A percentile compares a stretch with the other conserved stretches of the same genome.
Evolutionary conservation across 148 eudicot species (phyloP).

Genomic region (Rheum nobile): DNA sequence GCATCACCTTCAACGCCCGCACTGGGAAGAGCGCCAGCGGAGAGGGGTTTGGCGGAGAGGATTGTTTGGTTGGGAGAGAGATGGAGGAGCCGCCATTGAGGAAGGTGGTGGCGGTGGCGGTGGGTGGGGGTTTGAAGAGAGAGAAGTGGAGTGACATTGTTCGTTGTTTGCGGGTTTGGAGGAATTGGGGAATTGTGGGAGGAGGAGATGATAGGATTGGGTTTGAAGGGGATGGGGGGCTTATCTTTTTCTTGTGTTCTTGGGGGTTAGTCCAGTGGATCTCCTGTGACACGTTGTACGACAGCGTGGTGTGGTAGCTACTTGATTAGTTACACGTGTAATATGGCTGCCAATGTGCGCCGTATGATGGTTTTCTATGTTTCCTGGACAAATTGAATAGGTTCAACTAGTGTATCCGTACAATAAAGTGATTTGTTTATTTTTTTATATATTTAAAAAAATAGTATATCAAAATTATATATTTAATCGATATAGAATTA

Average conservation of each 20-base stretch:
- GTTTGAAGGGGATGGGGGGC: not conserved
- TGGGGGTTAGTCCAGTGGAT: not conserved
- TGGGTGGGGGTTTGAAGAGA: conserved; percentile 26
- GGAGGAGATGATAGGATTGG: not conserved
- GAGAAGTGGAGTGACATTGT: conserved; percentile 37
- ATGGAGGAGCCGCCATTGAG: conserved; percentile 12
- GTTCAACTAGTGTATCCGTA: too few species aligned
- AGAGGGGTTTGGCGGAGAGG: not conserved
- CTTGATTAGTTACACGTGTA: not conserved
- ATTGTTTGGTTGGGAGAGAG: conserved; percentile 24
- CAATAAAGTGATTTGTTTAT: too few species aligned
- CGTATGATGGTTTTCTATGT: not conserved
- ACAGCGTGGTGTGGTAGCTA: not conserved
- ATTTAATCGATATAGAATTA: too few species aligned
- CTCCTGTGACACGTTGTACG: not conserved
- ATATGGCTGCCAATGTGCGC: not conserved
- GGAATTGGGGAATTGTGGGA: not conserved
- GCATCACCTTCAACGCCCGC: conserved; percentile 46
- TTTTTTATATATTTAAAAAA: too few species aligned
- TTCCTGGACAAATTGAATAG: too few species aligned
- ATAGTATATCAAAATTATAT: too few species aligned
- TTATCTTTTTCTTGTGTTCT: not conserved
- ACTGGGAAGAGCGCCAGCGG: conserved; percentile 25
- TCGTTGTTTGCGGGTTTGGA: not conserved
- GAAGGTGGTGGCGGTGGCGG: not conserved